Evolutionary conservation across 1,284 basidiomycete genomes (phyloP).

Genomic region (Sanghuangporus weigelae): DNA sequence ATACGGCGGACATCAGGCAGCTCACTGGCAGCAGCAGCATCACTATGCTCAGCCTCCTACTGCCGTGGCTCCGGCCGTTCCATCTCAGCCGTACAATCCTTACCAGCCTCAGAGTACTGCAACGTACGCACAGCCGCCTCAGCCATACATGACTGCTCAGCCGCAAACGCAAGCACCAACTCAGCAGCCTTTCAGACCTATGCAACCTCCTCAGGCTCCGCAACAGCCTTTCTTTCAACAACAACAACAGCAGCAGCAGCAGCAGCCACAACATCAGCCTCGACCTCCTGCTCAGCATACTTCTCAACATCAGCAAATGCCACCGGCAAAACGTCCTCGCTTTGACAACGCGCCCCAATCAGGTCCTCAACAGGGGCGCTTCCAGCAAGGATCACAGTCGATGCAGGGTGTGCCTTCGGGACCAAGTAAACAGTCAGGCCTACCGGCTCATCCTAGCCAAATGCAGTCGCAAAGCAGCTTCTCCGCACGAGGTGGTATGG

Average conservation of each 20-base stretch:
- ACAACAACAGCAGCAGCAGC: conserved; percentile 37
- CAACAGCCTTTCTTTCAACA: conserved; percentile 59
- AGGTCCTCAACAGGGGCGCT: conserved; percentile 35
- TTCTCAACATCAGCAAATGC: conserved; percentile 65
- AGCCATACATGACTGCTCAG: conserved; percentile 52
- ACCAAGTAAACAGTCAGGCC: conserved; percentile 10
- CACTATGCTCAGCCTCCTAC: conserved; percentile 46
- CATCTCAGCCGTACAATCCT: conserved; percentile 64
- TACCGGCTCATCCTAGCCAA: conserved; percentile 6
- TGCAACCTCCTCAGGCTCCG: conserved; percentile 34
- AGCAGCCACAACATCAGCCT: conserved; percentile 33
- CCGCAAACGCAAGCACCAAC: conserved; percentile 28
- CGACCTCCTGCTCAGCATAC: conserved; percentile 52
- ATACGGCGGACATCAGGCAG: conserved; percentile 57
- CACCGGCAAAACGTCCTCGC: conserved; percentile 78
- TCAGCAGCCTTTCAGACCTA: conserved; percentile 19
- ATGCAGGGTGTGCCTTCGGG: conserved; percentile 23
- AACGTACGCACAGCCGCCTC: conserved; percentile 47
- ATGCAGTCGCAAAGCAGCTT: conserved; percentile 15
- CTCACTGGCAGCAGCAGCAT: conserved; percentile 50
- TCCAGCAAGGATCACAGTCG: conserved; percentile 36
- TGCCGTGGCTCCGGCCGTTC: conserved; percentile 40
- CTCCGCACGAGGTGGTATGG: conserved; percentile 18
- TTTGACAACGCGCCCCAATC: conserved; percentile 68
- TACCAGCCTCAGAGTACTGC: conserved; percentile 64